phyloP scores from a whole-genome alignment of 2,329 filamentous ascomycete species.

The Fusarium sp. region DNA sequence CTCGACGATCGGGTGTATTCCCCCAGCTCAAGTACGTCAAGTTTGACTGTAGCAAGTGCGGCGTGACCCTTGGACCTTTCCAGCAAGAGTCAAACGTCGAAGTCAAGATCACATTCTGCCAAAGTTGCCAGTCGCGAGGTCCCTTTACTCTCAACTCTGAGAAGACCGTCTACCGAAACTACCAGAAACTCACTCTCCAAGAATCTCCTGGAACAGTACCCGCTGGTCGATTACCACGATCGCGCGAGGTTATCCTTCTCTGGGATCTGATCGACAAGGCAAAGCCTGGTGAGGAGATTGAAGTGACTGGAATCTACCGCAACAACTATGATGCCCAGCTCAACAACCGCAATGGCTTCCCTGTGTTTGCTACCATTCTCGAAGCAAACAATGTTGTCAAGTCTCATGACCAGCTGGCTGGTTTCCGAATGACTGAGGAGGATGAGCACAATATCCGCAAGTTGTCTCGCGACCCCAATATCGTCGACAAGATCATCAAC shows the following conservation, averaged over 20 bases:
- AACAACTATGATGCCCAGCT: conserved; percentile 98
- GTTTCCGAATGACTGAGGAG: conserved; percentile 93
- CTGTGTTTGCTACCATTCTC: conserved; percentile 95
- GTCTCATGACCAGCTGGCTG: conserved; percentile 95
- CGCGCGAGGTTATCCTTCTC: conserved; percentile 92
- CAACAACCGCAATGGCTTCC: conserved; percentile 98
- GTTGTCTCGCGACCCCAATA: conserved; percentile 87
- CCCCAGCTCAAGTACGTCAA: conserved; percentile 98
- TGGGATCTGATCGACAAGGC: conserved; percentile 97
- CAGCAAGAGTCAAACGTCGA: conserved; percentile 97
- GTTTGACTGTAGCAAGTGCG: conserved; percentile 95
- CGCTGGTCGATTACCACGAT: conserved; percentile 90
- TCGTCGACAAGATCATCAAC: conserved; percentile 90
- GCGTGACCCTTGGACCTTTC: conserved; percentile 90
- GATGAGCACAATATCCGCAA: conserved; percentile 91
- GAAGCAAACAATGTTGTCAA: conserved; percentile 98
- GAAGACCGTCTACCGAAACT: conserved; percentile 98
- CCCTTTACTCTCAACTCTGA: conserved; percentile 97
- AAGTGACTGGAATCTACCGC: conserved; percentile 94
- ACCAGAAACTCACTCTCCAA: conserved; percentile 96
- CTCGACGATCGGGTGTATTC: conserved; percentile 92
- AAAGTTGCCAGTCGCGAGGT: conserved; percentile 93
- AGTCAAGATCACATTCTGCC: conserved; percentile 95
- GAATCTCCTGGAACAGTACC: conserved; percentile 97
- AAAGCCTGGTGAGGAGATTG: conserved; percentile 97